A percentile compares a stretch with the other conserved stretches of the same genome.
Conservation (phyloP, 352 stramenopile species). For the Phytophthora sojae region DNA sequence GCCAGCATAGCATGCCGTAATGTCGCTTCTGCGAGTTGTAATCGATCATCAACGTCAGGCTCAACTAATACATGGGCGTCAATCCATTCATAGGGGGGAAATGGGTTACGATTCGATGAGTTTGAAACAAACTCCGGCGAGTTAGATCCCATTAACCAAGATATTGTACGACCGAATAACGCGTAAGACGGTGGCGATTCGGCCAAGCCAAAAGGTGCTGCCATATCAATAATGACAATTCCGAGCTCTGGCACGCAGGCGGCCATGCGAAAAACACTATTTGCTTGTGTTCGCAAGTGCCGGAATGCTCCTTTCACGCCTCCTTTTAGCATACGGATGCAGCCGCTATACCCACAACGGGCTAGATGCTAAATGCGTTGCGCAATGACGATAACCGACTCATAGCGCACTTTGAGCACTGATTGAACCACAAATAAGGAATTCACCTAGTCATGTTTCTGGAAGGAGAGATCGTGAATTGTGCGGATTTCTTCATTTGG, state of each 20-base stretch:
- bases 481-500: slow-evolving; percentile 8
- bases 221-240: slow-evolving; percentile 16
- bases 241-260: slow-evolving; percentile 3
- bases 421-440: slow-evolving; percentile 5
- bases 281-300: slow-evolving; percentile 3
- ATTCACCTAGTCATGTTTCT: slow-evolving; percentile 7
- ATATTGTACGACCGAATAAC: slow-evolving; percentile 7
- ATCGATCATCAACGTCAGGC: slow-evolving; percentile 1
- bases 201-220: slow-evolving; percentile 27
- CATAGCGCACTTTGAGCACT: slow-evolving; percentile 10
- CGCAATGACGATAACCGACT: slow-evolving; percentile 17
- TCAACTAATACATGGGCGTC: slow-evolving; percentile 46
- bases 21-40: slow-evolving; percentile 18
- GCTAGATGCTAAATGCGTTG: slow-evolving; percentile 11
- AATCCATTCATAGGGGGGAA: slow-evolving; percentile 42
- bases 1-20: slow-evolving; percentile 32
- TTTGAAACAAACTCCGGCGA: slow-evolving; percentile 16
- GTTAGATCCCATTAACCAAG: slow-evolving; percentile 10
- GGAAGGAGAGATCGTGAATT: slow-evolving; percentile 29
- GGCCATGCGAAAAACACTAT: slow-evolving; percentile 20
- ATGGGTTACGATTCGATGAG: background rate
- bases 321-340: slow-evolving; percentile 14
- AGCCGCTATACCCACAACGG: background rate
- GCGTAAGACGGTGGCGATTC: slow-evolving; percentile 25
- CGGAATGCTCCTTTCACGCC: slow-evolving; percentile 24